Evolutionary conservation across 371 early-diverging fungal species (phyloP), one percentile per base, ranked within the genome.

Genomic region (Haplosporangium sp.): DNA sequence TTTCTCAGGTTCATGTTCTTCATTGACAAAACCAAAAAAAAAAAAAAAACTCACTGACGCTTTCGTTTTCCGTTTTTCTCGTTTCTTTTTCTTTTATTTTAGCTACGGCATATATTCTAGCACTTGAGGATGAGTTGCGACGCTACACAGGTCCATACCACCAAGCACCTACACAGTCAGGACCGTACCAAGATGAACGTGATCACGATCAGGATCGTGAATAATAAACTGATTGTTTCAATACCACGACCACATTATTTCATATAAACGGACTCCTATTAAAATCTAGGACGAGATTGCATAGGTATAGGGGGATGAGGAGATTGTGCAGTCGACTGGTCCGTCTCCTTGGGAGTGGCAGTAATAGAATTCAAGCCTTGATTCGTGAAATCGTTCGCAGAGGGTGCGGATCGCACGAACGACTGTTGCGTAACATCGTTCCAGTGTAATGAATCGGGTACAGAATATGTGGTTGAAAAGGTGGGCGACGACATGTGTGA

Each of bases 101-200:
- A 46, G 77, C 77, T 11, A 67, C 67, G 29, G 71, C 71, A 20
- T 77, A 77, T 55, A 77, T 77, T 36, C 54, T 77, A 36, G 13
- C 57, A 14, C 61, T 77, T 4, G 77, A 77, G 46, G 77, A 71
- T 5, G 77, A 77, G 42, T 29, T 77, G 52, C 63, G 59, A 29
- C 20, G 58, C 20, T 71, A 67, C 12, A 55, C 71, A 5, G 77
- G 55, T 4, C 37, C 50, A 14, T 65, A 64, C 43, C 66, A 71
- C 16, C 60, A 50, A n/a, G 18, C 55, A 2, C 41, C 23, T 10
- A 8, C 47, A 23, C 53, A 46, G 21, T 46, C 53, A 5, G 41
- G 55, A 6, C 12, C 59, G 9, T 55, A 59, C 4, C 42, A 55
- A 16, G 59, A 46, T 45, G 56, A 64, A 1, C 50, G 61, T 8